Conservation (phyloP, 2,329 filamentous ascomycete species). For the Pestalotiopsis sp. region DNA sequence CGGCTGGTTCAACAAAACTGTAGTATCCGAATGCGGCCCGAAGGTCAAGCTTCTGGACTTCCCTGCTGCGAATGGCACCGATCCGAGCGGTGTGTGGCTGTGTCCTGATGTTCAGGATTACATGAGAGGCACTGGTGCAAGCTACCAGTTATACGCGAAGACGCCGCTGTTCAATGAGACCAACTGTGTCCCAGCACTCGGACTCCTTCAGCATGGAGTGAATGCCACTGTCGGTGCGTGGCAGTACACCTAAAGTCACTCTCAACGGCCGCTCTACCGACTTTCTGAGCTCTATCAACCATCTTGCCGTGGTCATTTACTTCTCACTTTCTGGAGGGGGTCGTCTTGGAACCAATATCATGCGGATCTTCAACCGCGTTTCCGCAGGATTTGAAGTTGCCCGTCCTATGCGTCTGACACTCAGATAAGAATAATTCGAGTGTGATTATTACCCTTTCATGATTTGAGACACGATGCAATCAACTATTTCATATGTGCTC, state of each 20-base stretch:
- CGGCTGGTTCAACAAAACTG: constrained; percentile 44
- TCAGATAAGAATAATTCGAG: no score
- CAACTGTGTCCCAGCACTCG: constrained; percentile 36
- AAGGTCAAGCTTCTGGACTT: constrained; percentile 27
- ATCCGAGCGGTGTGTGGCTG: constrained; percentile 27
- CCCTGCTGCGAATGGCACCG: constrained; percentile 29
- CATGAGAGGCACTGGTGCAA: constrained; percentile 23
- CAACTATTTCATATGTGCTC: no score
- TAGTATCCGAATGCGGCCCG: constrained; percentile 26
- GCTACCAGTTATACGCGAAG: constrained; percentile 29
- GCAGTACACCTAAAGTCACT: constrained; percentile 37
- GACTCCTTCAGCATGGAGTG: constrained; percentile 31
- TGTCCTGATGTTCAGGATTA: constrained; percentile 25
- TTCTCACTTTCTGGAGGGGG: neutral
- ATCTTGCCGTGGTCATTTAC: neutral
- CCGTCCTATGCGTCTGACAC: no score
- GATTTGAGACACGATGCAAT: no score
- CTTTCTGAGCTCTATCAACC: neutral
- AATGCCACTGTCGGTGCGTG: constrained; percentile 35
- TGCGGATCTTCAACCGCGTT: no score
- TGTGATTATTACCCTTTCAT: no score
- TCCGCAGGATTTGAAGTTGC: no score
- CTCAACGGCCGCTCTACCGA: no score
- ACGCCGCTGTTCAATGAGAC: constrained; percentile 27
- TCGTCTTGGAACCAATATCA: no score